Base-by-base conservation (phyloP, 208 protist species). In the Acanthamoeba culbertsoni region DNA sequence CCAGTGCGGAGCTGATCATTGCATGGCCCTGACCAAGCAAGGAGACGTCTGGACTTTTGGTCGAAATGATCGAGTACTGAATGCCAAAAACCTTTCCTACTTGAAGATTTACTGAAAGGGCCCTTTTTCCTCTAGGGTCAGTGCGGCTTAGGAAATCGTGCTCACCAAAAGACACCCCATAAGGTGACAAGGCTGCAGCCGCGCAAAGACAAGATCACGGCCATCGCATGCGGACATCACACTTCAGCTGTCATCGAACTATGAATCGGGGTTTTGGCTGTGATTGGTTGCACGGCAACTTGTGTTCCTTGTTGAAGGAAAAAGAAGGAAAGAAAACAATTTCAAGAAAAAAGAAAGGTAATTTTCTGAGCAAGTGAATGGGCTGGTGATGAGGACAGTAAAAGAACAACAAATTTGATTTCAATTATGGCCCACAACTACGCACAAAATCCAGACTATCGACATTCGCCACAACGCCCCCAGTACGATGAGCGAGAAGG, bases 41-140 rank as follows among this genome's bases (percentile, higher is more conserved):
- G 71, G 71, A 0, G 71, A 82, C n/a, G 71, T 82, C 2, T 82
- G 71, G 71, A 53, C 71, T 42, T 82, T 82, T 48, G 71, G 71
- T 42, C 71, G 71, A n/a, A 82, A 82, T 42, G 71, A 82, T 37
- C 71, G 71, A 26, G 71, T 82, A 51, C 71, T n/a, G n/a, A n/a
- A n/a, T n/a, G n/a, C n/a, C n/a, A n/a, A n/a, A n/a, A 18, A 10
- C 28, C 31, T n/a, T 65, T 43, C 40, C 8, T 18, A 18, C 48
- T 55, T 8, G 48, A 55, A 55, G 12, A 42, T 26, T 33, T 42
- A 0, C 28, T 71, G 0, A 33, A 12, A 10, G 12, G 55, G 23
- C 12, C 62, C 18, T 8, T 75, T 43, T 23, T 26, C 23, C 35
- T 28, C 23, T 28, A 82, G 71, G 71, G 71, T 0, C 71, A 82